Evolutionary conservation across 257 asterid species (phyloP).

Genomic region (Cruciata laevipes): DNA sequence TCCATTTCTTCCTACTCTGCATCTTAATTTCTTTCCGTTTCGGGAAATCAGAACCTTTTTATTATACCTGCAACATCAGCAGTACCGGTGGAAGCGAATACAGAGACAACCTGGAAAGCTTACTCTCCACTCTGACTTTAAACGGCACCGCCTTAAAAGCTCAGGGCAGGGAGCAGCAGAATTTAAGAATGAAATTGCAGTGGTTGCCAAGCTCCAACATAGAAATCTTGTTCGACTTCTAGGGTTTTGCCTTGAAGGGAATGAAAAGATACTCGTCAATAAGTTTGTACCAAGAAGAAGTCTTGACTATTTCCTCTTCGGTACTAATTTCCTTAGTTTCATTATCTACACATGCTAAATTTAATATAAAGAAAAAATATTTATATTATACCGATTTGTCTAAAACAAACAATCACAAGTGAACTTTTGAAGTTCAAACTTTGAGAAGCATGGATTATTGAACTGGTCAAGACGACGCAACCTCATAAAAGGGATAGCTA

Average conservation of each 20-base stretch:
- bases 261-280: slow-evolving; percentile 27
- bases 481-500: slow-evolving; percentile 22
- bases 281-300: slow-evolving; percentile 24
- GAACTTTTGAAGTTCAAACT: not conserved
- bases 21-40: not conserved
- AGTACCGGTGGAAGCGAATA: not conserved
- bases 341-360: not conserved
- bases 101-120: not conserved
- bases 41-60: not conserved
- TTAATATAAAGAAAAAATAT: no score
- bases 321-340: not conserved
- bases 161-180: no score
- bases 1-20: not conserved
- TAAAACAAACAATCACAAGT: no score
- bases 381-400: no score
- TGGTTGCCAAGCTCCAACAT: slow-evolving; percentile 29
- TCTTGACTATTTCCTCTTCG: slow-evolving; percentile 27
- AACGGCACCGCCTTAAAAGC: not conserved
- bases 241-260: slow-evolving; percentile 23
- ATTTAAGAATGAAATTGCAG: no score
- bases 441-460: not conserved
- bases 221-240: slow-evolving; percentile 22
- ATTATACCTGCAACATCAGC: not conserved
- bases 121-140: slow-evolving; percentile 11
- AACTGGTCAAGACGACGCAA: slow-evolving; percentile 16